Evolutionary conservation across 805 yeast genomes (phyloP).

Genomic region (Candida sanyiensis): DNA sequence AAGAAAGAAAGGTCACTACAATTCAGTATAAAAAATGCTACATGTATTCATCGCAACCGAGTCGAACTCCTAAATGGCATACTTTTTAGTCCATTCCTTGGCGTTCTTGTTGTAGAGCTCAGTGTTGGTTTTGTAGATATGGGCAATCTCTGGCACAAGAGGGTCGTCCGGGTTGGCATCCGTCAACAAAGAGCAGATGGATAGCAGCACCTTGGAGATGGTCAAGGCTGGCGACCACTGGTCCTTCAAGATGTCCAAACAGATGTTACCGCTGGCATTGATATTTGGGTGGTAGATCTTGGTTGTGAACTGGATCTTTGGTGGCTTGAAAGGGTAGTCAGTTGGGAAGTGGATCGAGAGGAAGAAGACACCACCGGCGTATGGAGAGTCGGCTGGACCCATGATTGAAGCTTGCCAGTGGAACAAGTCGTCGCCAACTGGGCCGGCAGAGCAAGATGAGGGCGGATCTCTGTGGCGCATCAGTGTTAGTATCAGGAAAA

Average conservation of each 20-base stretch:
- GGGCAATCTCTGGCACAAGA: conserved; percentile 96
- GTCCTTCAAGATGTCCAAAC: conserved; percentile 91
- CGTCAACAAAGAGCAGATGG: conserved; percentile 91
- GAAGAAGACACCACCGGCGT: conserved; percentile 91
- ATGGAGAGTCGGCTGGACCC: conserved; percentile 96
- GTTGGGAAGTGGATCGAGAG: conserved; percentile 97
- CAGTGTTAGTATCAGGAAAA: conserved; percentile 19
- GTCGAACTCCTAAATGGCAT: conserved; percentile 56
- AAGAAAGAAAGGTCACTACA: conserved; percentile 6
- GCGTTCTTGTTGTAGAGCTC: conserved; percentile 95
- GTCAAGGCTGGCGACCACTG: conserved; percentile 99
- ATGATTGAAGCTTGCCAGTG: conserved; percentile 99
- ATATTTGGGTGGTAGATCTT: conserved; percentile 92
- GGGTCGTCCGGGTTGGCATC: conserved; percentile 99
- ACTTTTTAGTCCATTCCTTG: conserved; percentile 97
- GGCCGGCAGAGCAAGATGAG: conserved; percentile 98
- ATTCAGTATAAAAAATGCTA: conserved; percentile 5
- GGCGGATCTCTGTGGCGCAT: conserved; percentile 78
- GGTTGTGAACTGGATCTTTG: conserved; percentile 68
- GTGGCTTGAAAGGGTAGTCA: conserved; percentile 98
- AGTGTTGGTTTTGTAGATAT: conserved; percentile 90
- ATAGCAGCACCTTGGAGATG: conserved; percentile 87
- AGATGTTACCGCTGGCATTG: conserved; percentile 83
- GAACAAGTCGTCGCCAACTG: conserved; percentile 94
- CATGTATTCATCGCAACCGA: conserved; percentile 2